Evolutionary conservation across 805 yeast species (phyloP).

Genomic region (Kazachstania bromeliacearum): DNA sequence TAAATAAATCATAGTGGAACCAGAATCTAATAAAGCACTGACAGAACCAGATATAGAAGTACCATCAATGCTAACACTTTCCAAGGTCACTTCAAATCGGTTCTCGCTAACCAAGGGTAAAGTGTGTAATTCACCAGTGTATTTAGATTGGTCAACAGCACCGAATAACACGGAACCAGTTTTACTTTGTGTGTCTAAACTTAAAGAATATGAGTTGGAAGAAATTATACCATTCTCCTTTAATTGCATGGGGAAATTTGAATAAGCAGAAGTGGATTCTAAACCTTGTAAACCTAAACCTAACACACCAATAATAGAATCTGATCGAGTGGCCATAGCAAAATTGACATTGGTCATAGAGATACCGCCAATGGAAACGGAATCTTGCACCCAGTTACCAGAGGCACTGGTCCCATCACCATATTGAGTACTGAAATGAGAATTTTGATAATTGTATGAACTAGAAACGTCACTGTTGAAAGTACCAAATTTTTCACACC

Average conservation of each 20-base stretch:
- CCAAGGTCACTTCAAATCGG: slow-evolving; percentile 26
- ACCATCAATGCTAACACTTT: slow-evolving; percentile 19
- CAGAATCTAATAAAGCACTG: slow-evolving; percentile 43
- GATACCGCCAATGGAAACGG: slow-evolving; percentile 25
- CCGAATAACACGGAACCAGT: slow-evolving; percentile 58
- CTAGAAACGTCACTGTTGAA: slow-evolving; percentile 29
- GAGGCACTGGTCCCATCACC: slow-evolving; percentile 42
- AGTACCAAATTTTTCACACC: too few relatives aligned
- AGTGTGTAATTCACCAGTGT: slow-evolving; percentile 38
- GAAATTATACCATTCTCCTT: slow-evolving; percentile 47
- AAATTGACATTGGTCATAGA: slow-evolving; percentile 54
- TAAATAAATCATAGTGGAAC: slow-evolving; percentile 42
- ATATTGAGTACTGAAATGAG: too few relatives aligned
- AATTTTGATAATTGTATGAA: slow-evolving; percentile 17
- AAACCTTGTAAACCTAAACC: slow-evolving; percentile 2
- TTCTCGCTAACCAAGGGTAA: slow-evolving; percentile 43
- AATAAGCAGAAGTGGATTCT: slow-evolving; percentile 33
- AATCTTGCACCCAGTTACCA: slow-evolving; percentile 43
- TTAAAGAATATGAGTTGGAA: slow-evolving; percentile 53
- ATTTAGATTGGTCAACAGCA: slow-evolving; percentile 57
- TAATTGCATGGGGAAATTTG: slow-evolving; percentile 58
- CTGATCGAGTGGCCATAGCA: slow-evolving; percentile 62
- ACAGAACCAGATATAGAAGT: slow-evolving; percentile 18
- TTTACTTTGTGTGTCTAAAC: slow-evolving; percentile 38
- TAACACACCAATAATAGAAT: slow-evolving; percentile 19